A percentile compares a stretch with the other conserved stretches of the same genome.
Conservation (phyloP, 2,329 filamentous ascomycete species). For the Xylaria sp. region DNA sequence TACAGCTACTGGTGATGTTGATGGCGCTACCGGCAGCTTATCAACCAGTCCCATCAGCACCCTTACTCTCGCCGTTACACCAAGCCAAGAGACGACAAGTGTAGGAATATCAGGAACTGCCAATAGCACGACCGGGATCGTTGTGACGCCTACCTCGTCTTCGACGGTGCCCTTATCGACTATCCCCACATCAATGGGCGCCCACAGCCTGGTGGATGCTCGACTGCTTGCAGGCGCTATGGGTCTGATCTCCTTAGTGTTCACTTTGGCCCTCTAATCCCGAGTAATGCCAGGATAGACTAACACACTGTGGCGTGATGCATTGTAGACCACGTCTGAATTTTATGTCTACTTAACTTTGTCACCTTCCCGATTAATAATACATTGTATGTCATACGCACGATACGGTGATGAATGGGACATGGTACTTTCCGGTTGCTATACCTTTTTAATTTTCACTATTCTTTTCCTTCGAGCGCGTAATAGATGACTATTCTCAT, state of each 20-base stretch:
- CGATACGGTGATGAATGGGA: neutral
- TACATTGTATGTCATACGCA: neutral
- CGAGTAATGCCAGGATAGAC: too few relatives aligned
- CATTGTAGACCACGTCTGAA: neutral
- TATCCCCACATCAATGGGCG: conserved; percentile 18
- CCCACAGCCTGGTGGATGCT: neutral
- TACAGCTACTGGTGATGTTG: conserved; percentile 25
- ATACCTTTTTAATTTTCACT: too few relatives aligned
- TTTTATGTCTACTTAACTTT: conserved; percentile 8
- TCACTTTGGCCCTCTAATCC: conserved; percentile 6
- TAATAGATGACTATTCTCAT: too few relatives aligned
- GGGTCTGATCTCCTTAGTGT: conserved; percentile 10
- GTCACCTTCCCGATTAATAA: neutral
- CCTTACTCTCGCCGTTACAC: conserved; percentile 9
- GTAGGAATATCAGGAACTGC: neutral
- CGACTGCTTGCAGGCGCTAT: conserved; percentile 5
- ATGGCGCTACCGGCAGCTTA: conserved; percentile 24
- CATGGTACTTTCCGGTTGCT: neutral
- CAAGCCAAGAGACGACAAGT: neutral
- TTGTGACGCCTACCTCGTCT: conserved; percentile 20
- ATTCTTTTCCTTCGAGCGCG: too few relatives aligned
- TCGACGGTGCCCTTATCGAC: conserved; percentile 6
- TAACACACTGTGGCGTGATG: neutral
- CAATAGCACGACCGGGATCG: neutral
- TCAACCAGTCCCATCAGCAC: neutral